A percentile compares a stretch with the other conserved stretches of the same genome.
Conservation (phyloP, 1,284 basidiomycete species). For the Xerocomus nothofagi region DNA sequence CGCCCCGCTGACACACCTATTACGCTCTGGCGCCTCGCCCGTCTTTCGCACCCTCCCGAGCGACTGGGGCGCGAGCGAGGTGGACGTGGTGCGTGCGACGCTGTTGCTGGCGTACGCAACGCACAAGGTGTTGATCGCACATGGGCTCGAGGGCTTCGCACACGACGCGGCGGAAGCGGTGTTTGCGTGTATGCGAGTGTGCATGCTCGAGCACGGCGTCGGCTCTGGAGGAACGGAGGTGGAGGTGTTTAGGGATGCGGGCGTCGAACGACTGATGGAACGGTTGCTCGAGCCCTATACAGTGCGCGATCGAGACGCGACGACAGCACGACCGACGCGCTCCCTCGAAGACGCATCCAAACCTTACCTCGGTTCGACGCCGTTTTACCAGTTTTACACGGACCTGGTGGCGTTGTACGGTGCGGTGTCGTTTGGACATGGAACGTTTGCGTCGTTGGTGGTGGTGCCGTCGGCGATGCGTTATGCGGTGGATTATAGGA, state of each 20-base stretch:
- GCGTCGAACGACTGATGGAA: slow-evolving; percentile 60
- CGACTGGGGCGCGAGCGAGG: slow-evolving; percentile 80
- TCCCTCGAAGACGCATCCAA: slow-evolving; percentile 59
- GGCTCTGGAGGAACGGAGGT: slow-evolving; percentile 23
- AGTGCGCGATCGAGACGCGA: slow-evolving; percentile 16
- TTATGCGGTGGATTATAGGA: slow-evolving; percentile 85
- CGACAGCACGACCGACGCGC: background rate
- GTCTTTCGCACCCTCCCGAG: slow-evolving; percentile 71
- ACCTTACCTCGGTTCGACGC: slow-evolving; percentile 65
- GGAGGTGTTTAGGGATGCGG: slow-evolving; percentile 71
- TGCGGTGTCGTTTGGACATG: slow-evolving; percentile 85
- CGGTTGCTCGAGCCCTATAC: slow-evolving; percentile 60
- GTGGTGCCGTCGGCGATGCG: slow-evolving; percentile 70
- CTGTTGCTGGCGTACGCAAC: slow-evolving; percentile 56
- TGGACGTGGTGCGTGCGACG: slow-evolving; percentile 71
- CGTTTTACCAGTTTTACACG: slow-evolving; percentile 94
- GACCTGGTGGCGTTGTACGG: slow-evolving; percentile 91
- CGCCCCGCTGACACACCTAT: slow-evolving; percentile 75
- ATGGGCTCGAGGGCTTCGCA: slow-evolving; percentile 41
- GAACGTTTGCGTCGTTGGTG: slow-evolving; percentile 75
- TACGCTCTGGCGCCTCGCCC: slow-evolving; percentile 74
- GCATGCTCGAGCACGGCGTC: slow-evolving; percentile 83
- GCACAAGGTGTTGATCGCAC: slow-evolving; percentile 42
- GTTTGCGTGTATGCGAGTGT: slow-evolving; percentile 88
- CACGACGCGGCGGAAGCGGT: slow-evolving; percentile 57